phyloP scores from a whole-genome alignment of 257 asterid genomes.

The Echium plantagineum region DNA sequence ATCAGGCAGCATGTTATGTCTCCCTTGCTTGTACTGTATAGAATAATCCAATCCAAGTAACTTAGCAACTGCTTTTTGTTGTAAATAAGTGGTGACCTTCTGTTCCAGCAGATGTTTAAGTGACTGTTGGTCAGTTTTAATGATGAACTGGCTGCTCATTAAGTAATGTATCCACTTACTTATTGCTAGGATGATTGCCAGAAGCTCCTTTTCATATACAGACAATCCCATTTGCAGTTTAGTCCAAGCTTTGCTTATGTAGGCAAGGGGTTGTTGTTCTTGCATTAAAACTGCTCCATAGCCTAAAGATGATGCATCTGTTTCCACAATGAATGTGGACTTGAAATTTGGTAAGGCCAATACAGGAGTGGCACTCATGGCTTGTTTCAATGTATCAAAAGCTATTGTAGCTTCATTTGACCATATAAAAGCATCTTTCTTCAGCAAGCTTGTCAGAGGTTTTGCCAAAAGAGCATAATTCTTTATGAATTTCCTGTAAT shows the following conservation, averaged over 20 bases:
- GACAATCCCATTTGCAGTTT: background rate
- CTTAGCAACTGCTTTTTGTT: background rate
- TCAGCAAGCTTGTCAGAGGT: no score
- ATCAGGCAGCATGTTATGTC: background rate
- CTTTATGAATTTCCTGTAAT: no score
- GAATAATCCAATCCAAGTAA: background rate
- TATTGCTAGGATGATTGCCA: background rate
- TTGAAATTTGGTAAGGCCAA: no score
- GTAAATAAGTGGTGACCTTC: background rate
- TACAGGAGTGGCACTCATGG: no score
- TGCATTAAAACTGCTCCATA: no score
- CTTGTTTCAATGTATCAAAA: no score
- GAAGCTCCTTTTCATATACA: slow-evolving; percentile 4
- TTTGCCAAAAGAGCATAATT: no score
- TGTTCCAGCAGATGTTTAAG: background rate
- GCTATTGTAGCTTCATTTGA: no score
- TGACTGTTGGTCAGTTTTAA: background rate
- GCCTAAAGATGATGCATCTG: no score
- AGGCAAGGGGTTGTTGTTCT: background rate
- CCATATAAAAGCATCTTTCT: no score
- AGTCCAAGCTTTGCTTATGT: background rate
- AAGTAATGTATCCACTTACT: slow-evolving; percentile 1
- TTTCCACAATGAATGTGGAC: no score
- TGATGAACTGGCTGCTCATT: background rate
- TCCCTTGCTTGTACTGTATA: background rate